Percentiles rank a stretch among this genome's conserved stretches.
Conservation (phyloP, 495 filamentous ascomycete species). For the Darksidea phi region DNA sequence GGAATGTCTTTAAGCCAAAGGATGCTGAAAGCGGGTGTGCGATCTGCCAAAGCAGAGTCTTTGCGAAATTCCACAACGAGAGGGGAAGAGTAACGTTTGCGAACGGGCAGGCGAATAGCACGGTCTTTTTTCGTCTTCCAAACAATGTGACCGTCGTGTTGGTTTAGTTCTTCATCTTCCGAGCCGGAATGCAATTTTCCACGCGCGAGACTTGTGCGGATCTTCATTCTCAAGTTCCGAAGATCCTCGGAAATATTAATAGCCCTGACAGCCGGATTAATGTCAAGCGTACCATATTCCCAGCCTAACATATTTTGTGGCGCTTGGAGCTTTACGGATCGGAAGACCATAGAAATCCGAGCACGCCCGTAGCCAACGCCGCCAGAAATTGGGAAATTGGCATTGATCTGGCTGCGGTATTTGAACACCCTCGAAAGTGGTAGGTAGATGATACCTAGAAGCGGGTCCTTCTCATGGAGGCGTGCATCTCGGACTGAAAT, state of each 20-base stretch:
- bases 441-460: conserved; percentile 67
- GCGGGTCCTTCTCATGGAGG: conserved; percentile 63
- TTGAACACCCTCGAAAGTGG: conserved; percentile 58
- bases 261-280: conserved; percentile 45
- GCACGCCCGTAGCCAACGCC: conserved; percentile 69
- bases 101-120: conserved; percentile 53
- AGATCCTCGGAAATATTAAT: conserved; percentile 48
- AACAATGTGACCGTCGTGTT: conserved; percentile 18
- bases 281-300: conserved; percentile 65
- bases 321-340: conserved; percentile 60
- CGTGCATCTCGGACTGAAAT: conserved; percentile 63
- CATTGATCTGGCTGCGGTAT: conserved; percentile 58
- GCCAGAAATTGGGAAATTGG: conserved; percentile 56
- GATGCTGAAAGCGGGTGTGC: conserved; percentile 59
- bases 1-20: conserved; percentile 66
- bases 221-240: conserved; percentile 51
- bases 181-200: conserved; percentile 54
- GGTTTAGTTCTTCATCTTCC: conserved; percentile 30
- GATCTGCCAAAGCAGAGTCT: conserved; percentile 52
- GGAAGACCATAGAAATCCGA: conserved; percentile 66
- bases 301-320: conserved; percentile 58
- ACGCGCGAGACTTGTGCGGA: conserved; percentile 53
- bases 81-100: conserved; percentile 60
- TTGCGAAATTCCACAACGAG: conserved; percentile 61
- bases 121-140: conserved; percentile 47